These are phyloP conservation scores for Talaromyces rugulosus DNA, from an alignment of 2,329 filamentous ascomycete species.

Conservation along the genomic window DNA sequence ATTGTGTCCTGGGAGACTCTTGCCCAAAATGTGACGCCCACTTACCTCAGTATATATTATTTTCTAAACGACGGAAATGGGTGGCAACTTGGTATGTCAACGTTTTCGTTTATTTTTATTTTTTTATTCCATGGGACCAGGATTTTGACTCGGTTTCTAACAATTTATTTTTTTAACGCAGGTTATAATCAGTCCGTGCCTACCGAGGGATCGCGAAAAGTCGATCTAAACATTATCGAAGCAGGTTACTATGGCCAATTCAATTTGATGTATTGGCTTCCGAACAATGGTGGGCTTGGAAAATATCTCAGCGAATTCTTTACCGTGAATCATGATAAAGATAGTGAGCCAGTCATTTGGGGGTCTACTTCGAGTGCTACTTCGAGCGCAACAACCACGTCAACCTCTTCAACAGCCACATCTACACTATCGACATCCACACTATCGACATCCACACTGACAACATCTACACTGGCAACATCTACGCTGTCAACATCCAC, in stretches of 20 bases:
- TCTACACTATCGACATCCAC: not conserved
- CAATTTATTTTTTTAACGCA: not conserved
- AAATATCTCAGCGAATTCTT: slow-evolving; percentile 9
- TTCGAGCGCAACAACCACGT: not conserved
- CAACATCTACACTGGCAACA: not conserved
- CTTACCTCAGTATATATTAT: slow-evolving; percentile 8
- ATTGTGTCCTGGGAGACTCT: slow-evolving; percentile 6
- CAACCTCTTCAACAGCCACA: not conserved
- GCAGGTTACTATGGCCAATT: slow-evolving; percentile 10
- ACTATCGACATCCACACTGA: not conserved
- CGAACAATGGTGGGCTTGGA: not conserved
- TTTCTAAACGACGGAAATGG: slow-evolving; percentile 3
- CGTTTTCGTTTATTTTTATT: not conserved
- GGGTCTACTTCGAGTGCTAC: not conserved
- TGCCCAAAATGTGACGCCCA: not conserved
- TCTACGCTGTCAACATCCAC: not conserved
- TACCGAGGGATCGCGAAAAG: slow-evolving; percentile 3
- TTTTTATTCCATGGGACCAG: not conserved
- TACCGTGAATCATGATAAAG: slow-evolving; percentile 1
- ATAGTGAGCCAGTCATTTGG: slow-evolving; percentile 1
- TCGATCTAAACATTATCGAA: slow-evolving; percentile 5
- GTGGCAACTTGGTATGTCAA: slow-evolving; percentile 1
- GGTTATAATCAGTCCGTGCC: slow-evolving; percentile 11
- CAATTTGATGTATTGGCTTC: not conserved
- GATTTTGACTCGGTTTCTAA: not conserved